Evolutionary conservation across 345 rosid genomes (phyloP).

Genomic region (Aquilaria sinensis): DNA sequence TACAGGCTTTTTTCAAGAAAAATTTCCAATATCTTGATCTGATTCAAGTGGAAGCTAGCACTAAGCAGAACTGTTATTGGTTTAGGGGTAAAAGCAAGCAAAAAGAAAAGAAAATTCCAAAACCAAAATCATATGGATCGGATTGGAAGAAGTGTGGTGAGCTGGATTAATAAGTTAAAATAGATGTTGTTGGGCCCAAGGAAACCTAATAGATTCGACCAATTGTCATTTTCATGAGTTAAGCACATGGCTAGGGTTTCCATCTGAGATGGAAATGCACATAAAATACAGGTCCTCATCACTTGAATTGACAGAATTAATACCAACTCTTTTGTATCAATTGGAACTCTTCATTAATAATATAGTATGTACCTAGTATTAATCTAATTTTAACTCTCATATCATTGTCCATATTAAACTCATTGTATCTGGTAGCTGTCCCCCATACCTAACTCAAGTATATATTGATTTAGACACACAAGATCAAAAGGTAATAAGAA

Average conservation of each 20-base stretch:
- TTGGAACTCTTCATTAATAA: conserved; percentile 1
- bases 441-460: too few relatives aligned
- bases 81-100: conserved; percentile 5
- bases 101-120: conserved; percentile 11
- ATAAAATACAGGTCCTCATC: conserved; percentile 8
- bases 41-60: background rate
- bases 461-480: too few relatives aligned
- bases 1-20: background rate
- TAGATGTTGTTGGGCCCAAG: conserved; percentile 26
- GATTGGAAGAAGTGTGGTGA: conserved; percentile 23
- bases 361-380: background rate
- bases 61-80: background rate
- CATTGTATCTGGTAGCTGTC: too few relatives aligned
- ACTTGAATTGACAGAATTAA: conserved; percentile 19
- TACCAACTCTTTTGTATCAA: conserved; percentile 23
- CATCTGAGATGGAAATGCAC: conserved; percentile 6
- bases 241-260: conserved; percentile 29
- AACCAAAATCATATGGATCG: conserved; percentile 28
- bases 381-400: too few relatives aligned
- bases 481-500: too few relatives aligned
- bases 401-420: too few relatives aligned
- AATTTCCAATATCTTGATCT: background rate
- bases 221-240: conserved; percentile 12
- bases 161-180: background rate
- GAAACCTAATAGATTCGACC: conserved; percentile 3